Percentiles rank a stretch among this genome's conserved stretches.
Conservation (phyloP, 2,329 filamentous ascomycete species). For the Helotiales sp. region DNA sequence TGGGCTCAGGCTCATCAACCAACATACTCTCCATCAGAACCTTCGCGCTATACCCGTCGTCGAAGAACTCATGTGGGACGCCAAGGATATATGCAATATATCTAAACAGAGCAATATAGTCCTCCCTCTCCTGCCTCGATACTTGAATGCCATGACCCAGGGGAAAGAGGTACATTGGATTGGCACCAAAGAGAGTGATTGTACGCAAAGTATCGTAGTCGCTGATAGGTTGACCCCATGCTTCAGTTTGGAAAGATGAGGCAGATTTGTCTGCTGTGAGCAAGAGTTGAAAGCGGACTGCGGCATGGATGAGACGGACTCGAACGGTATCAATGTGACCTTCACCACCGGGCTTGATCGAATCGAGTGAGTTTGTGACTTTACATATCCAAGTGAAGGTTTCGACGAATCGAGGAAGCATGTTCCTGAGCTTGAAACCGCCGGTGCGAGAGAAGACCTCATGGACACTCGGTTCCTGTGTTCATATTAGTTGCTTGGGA, state of each 20-base stretch:
- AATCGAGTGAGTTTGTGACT: slow-evolving; percentile 5
- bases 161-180: neutral
- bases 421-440: slow-evolving; percentile 3
- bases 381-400: slow-evolving; percentile 6
- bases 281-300: slow-evolving; percentile 8
- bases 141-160: slow-evolving; percentile 5
- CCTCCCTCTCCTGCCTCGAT: neutral
- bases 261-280: neutral
- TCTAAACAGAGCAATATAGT: slow-evolving; percentile 11
- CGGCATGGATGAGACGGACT: slow-evolving; percentile 7
- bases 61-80: neutral
- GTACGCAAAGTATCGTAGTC: slow-evolving; percentile 5
- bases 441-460: slow-evolving; percentile 10
- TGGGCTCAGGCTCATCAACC: neutral
- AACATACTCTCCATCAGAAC: slow-evolving; percentile 9
- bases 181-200: slow-evolving; percentile 2
- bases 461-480: no score
- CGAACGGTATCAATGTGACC: slow-evolving; percentile 6
- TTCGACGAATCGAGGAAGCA: slow-evolving; percentile 6
- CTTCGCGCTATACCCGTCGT: slow-evolving; percentile 3
- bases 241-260: slow-evolving; percentile 4
- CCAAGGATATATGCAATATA: slow-evolving; percentile 9
- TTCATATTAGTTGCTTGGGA: no score
- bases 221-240: slow-evolving; percentile 5
- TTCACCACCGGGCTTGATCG: neutral